phyloP scores from a whole-genome alignment of 2,329 filamentous ascomycete species.

The Xylaria sp. region DNA sequence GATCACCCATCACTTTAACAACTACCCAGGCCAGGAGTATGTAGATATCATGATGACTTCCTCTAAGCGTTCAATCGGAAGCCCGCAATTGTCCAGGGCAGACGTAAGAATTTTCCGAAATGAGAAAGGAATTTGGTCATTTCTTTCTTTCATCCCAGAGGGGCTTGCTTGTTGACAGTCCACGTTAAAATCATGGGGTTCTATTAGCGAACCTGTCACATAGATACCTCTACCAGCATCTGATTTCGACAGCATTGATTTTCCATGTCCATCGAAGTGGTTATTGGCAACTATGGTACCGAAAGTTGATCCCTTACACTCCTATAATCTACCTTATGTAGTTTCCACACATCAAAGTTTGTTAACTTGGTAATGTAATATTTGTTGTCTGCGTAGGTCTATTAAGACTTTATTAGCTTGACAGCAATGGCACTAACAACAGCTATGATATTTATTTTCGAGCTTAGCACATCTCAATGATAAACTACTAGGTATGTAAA shows the following conservation, averaged over 20 bases:
- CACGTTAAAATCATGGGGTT: not conserved
- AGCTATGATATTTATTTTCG: not conserved
- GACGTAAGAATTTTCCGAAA: not conserved
- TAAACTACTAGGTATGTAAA: no score
- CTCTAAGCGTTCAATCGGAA: constrained; percentile 4
- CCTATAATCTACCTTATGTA: not conserved
- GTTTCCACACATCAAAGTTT: not conserved
- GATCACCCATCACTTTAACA: not conserved
- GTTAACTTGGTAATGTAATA: not conserved
- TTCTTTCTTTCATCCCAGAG: not conserved
- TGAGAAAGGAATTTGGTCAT: not conserved
- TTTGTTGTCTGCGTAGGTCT: not conserved
- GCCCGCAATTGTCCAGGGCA: not conserved
- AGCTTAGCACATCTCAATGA: no score
- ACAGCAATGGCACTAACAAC: not conserved
- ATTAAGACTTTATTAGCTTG: not conserved
- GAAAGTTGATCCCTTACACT: not conserved
- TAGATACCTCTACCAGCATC: not conserved
- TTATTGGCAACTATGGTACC: not conserved
- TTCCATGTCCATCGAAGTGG: not conserved
- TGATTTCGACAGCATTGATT: constrained; percentile 4
- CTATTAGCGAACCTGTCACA: not conserved
- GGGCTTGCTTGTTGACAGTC: not conserved
- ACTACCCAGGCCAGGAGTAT: not conserved
- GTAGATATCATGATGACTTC: constrained; percentile 4